A percentile compares a stretch with the other conserved stretches of the same genome.
Evolutionary conservation across 495 filamentous ascomycete genomes (phyloP).

Genomic region (Penicillium dipodomyicola): DNA sequence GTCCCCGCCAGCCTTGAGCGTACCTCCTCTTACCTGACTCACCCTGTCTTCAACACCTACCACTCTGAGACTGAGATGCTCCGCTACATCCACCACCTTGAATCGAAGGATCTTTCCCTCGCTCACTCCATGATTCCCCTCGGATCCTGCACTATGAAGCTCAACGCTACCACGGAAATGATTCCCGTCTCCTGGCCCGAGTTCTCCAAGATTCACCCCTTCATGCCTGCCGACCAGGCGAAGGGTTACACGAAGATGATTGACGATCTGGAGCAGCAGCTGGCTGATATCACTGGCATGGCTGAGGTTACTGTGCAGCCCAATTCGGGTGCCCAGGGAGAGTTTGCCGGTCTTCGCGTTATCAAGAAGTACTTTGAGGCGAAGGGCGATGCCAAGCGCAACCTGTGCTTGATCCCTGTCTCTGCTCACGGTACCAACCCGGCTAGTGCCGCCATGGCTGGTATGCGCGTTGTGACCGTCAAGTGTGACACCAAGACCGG

Average conservation of each 20-base stretch:
- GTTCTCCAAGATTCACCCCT: constrained; percentile 86
- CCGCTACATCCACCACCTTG: constrained; percentile 90
- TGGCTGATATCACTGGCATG: constrained; percentile 88
- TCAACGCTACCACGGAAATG: constrained; percentile 96
- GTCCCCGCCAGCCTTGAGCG: constrained; percentile 65
- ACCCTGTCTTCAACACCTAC: constrained; percentile 95
- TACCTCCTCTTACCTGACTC: constrained; percentile 75
- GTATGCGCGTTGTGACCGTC: constrained; percentile 92
- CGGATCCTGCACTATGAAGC: constrained; percentile 99
- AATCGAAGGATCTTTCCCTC: constrained; percentile 93
- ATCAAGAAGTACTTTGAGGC: constrained; percentile 85
- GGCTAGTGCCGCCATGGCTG: constrained; percentile 94
- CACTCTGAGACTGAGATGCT: constrained; percentile 96
- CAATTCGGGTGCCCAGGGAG: constrained; percentile 95
- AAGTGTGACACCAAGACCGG: constrained; percentile 88
- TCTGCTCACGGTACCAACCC: constrained; percentile 98
- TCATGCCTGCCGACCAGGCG: constrained; percentile 60
- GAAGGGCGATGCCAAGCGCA: constrained; percentile 64
- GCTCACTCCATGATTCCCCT: constrained; percentile 98
- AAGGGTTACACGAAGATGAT: constrained; percentile 71
- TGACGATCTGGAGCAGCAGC: constrained; percentile 68
- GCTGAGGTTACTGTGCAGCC: constrained; percentile 87
- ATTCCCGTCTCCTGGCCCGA: constrained; percentile 81
- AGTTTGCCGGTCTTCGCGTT: constrained; percentile 89
- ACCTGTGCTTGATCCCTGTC: constrained; percentile 94